A percentile compares a stretch with the other conserved stretches of the same genome.
phyloP scores from a whole-genome alignment of 148 eudicot genomes.

The Euryodendron excelsum region DNA sequence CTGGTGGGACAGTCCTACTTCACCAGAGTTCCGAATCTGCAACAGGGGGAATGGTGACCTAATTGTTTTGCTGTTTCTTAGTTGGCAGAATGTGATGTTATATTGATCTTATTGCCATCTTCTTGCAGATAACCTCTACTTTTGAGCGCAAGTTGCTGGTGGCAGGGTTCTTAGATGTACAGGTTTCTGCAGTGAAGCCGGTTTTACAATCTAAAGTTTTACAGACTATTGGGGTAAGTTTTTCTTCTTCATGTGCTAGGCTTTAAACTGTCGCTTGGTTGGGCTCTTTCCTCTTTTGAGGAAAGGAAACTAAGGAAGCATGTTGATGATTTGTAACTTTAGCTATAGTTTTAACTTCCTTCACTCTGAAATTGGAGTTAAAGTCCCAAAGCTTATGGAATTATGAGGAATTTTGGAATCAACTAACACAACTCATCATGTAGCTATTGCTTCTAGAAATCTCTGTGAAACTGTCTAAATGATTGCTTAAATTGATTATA shows the following conservation, averaged over 20 bases:
- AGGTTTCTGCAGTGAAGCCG: slow-evolving; percentile 30
- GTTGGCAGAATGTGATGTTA: not conserved
- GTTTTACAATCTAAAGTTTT: slow-evolving; percentile 30
- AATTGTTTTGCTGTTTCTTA: not conserved
- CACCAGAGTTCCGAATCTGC: slow-evolving; percentile 34
- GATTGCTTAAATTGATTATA: not conserved
- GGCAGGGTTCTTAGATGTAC: slow-evolving; percentile 70
- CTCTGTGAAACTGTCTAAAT: not conserved
- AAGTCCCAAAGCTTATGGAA: not conserved
- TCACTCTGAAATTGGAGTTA: not conserved
- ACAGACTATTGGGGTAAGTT: slow-evolving; percentile 44
- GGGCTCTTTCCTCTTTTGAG: not conserved
- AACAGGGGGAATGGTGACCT: slow-evolving; percentile 29
- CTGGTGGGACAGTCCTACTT: slow-evolving; percentile 69
- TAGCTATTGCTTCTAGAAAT: not conserved
- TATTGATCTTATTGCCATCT: not conserved
- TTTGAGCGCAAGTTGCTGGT: slow-evolving; percentile 65
- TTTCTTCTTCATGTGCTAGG: not conserved
- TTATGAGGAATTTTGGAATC: not conserved
- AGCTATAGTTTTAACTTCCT: not conserved
- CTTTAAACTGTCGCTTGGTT: not conserved
- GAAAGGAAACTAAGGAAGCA: not conserved
- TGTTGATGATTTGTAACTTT: not conserved
- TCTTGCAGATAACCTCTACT: slow-evolving; percentile 48
- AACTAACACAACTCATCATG: not conserved